Conservation (phyloP, 2,329 filamentous ascomycete genomes). For the Biscogniauxia sp. region DNA sequence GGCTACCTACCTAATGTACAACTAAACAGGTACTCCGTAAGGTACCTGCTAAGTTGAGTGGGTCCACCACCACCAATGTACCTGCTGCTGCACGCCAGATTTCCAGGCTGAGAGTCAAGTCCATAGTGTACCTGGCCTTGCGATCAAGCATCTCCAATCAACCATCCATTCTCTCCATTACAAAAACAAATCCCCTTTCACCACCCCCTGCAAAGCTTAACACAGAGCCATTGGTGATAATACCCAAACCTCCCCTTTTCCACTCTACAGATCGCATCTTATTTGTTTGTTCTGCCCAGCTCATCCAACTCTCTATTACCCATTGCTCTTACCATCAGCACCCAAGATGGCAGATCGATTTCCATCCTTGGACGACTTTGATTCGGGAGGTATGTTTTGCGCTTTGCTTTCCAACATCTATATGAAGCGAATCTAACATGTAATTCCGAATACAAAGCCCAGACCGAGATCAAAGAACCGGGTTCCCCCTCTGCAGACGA, state of each 20-base stretch:
- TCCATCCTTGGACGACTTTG: constrained; percentile 76
- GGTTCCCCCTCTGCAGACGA: constrained; percentile 67
- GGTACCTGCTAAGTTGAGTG: neutral
- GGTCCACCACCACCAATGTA: neutral
- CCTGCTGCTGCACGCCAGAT: constrained; percentile 10
- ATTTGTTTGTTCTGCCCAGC: neutral
- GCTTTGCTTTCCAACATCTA: constrained; percentile 19
- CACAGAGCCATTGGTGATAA: constrained; percentile 3
- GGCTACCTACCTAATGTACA: too few relatives aligned
- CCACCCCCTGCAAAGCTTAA: neutral
- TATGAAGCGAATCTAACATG: constrained; percentile 11
- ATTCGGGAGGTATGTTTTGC: constrained; percentile 54
- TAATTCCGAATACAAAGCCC: constrained; percentile 47
- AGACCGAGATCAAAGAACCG: constrained; percentile 62
- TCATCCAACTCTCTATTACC: neutral
- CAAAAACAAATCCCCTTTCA: neutral
- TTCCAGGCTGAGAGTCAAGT: constrained; percentile 4
- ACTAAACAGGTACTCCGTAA: neutral
- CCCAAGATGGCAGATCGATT: constrained; percentile 72
- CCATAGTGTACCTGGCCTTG: constrained; percentile 6
- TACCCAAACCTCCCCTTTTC: neutral
- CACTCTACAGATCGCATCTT: neutral
- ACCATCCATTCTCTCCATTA: neutral
- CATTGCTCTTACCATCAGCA: constrained; percentile 1
- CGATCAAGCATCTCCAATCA: constrained; percentile 2